Percentiles rank a stretch among this genome's conserved stretches.
Evolutionary conservation across 129 eudicot genomes (phyloP).

Genomic region (Lactuca saligna): DNA sequence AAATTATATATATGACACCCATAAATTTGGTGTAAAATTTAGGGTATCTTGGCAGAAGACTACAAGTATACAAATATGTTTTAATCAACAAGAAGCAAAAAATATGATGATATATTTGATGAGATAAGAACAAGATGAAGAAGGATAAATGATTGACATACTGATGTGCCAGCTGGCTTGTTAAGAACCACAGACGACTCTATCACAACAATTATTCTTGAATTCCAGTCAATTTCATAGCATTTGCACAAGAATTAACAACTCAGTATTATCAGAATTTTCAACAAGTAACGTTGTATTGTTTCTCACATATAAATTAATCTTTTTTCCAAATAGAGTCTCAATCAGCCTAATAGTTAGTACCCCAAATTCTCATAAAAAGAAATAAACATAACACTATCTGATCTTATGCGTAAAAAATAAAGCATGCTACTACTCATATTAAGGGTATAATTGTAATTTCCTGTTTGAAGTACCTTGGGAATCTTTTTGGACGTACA

Average conservation of each 20-base stretch:
- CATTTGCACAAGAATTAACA: conserved; percentile 46
- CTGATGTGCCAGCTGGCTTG: conserved; percentile 99
- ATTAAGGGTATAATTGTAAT: neutral
- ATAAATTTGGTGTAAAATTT: neutral
- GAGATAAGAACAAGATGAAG: conserved; percentile 10
- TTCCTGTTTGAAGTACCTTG: conserved; percentile 48
- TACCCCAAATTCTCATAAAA: no score
- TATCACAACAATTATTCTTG: conserved; percentile 83
- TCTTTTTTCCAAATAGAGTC: conserved; percentile 4
- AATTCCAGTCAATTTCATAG: conserved; percentile 93
- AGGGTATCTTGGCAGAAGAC: neutral
- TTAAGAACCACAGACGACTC: conserved; percentile 81
- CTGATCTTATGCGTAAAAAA: no score
- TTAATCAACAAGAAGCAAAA: neutral
- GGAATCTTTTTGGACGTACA: conserved; percentile 94
- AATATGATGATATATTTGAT: neutral
- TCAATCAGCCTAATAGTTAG: no score
- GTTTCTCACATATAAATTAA: conserved; percentile 4
- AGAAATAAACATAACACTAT: no score
- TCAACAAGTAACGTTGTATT: conserved; percentile 2
- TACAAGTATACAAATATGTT: neutral
- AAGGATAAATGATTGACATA: conserved; percentile 38
- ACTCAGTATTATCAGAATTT: conserved; percentile 17
- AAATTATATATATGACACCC: no score
- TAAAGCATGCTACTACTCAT: no score